Conservation (phyloP, 345 rosid species). For the Eucalyptus decipiens region DNA sequence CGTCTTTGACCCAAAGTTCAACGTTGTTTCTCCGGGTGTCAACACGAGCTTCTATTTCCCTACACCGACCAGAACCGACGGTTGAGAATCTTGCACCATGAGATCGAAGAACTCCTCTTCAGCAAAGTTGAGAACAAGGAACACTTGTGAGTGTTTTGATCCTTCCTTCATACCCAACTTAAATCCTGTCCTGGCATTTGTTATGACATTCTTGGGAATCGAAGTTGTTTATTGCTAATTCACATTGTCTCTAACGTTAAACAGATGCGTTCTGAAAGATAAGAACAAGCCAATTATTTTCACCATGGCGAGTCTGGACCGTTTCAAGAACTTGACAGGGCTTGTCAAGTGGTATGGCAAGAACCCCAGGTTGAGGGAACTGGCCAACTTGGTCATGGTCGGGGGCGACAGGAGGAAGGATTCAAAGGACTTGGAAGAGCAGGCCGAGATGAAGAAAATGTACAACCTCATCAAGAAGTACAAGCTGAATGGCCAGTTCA, state of each 20-base stretch:
- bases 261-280: conserved; percentile 75
- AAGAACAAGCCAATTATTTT: conserved; percentile 76
- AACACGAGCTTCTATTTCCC: too few species aligned
- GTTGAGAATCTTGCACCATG: too few species aligned
- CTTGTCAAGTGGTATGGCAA: conserved; percentile 94
- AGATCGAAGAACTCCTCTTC: too few species aligned
- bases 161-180: too few species aligned
- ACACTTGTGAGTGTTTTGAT: too few species aligned
- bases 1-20: too few species aligned
- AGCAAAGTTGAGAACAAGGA: too few species aligned
- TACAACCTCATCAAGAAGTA: conserved; percentile 43
- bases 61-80: neutral
- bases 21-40: too few species aligned
- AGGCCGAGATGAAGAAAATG: conserved; percentile 90
- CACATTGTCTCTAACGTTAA: neutral
- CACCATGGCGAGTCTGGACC: conserved; percentile 94
- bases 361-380: conserved; percentile 52
- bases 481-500: conserved; percentile 64
- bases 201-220: too few species aligned
- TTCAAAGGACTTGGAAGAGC: conserved; percentile 80
- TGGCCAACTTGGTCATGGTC: conserved; percentile 74
- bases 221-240: too few species aligned
- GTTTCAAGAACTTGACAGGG: conserved; percentile 78
- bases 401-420: conserved; percentile 90
- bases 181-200: too few species aligned